phyloP scores from a whole-genome alignment of 2,329 filamentous ascomycete genomes.

The Fusarium mexicanum region DNA sequence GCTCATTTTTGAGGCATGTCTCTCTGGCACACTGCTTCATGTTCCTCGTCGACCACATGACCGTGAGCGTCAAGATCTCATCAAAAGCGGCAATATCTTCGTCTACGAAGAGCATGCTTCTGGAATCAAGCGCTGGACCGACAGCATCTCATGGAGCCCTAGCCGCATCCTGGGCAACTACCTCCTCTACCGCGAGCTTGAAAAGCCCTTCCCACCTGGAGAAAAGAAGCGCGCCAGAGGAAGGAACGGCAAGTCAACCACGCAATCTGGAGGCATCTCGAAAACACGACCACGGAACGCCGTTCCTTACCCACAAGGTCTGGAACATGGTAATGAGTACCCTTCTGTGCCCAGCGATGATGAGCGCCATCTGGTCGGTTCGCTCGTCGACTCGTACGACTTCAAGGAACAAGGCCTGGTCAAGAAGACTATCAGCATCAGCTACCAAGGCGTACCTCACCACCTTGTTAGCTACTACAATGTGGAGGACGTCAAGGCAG shows the following conservation, averaged over 20 bases:
- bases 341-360: slow-evolving; percentile 40
- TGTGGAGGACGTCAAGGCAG: slow-evolving; percentile 77
- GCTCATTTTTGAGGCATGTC: slow-evolving; percentile 81
- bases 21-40: slow-evolving; percentile 75
- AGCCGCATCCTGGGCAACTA: slow-evolving; percentile 87
- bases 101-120: slow-evolving; percentile 93
- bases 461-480: slow-evolving; percentile 92
- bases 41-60: slow-evolving; percentile 88
- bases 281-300: slow-evolving; percentile 46
- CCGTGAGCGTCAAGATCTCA: slow-evolving; percentile 78
- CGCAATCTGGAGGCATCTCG: slow-evolving; percentile 44
- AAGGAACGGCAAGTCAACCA: slow-evolving; percentile 67
- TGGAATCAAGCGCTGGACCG: slow-evolving; percentile 94
- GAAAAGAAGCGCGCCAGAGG: slow-evolving; percentile 83
- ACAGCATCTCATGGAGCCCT: slow-evolving; percentile 90
- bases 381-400: slow-evolving; percentile 86
- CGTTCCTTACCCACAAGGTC: slow-evolving; percentile 11
- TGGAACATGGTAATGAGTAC: slow-evolving; percentile 17
- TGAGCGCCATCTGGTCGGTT: slow-evolving; percentile 71
- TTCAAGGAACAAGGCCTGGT: slow-evolving; percentile 86
- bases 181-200: slow-evolving; percentile 84
- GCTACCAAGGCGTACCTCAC: slow-evolving; percentile 77
- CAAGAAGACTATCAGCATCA: slow-evolving; percentile 92
- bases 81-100: slow-evolving; percentile 86
- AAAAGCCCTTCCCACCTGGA: slow-evolving; percentile 79